Percentiles rank a stretch among this genome's conserved stretches.
Conservation (phyloP, 2,329 filamentous ascomycete genomes). For the Pseudopithomyces maydicus region DNA sequence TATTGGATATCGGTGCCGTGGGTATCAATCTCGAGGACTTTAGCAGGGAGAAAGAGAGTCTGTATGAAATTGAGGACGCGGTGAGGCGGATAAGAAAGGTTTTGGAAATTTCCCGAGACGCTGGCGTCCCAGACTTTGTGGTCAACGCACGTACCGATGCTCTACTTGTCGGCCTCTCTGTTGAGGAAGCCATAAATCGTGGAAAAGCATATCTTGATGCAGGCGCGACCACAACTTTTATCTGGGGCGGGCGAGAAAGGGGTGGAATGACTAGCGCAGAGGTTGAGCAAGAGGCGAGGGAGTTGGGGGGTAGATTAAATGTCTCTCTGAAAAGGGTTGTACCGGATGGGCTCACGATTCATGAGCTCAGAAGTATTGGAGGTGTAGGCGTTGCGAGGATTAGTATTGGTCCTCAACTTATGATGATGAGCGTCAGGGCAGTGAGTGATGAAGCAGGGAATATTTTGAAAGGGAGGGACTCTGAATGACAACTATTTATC, state of each 20-base stretch:
- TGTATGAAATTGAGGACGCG: constrained; percentile 54
- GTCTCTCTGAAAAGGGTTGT: constrained; percentile 25
- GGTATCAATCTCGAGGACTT: constrained; percentile 66
- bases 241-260: constrained; percentile 58
- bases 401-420: constrained; percentile 37
- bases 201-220: constrained; percentile 63
- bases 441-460: constrained; percentile 24
- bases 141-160: constrained; percentile 61
- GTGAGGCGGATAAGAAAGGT: constrained; percentile 53
- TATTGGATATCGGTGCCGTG: constrained; percentile 59
- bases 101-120: constrained; percentile 50
- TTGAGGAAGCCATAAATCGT: constrained; percentile 58
- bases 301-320: constrained; percentile 34
- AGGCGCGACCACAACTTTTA: constrained; percentile 65
- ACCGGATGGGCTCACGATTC: constrained; percentile 25
- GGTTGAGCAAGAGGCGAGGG: constrained; percentile 24
- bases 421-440: constrained; percentile 18
- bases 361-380: constrained; percentile 34
- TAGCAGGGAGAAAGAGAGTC: constrained; percentile 35
- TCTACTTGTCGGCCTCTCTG: constrained; percentile 47
- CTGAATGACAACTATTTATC: too few species aligned
- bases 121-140: constrained; percentile 56
- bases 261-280: constrained; percentile 39
- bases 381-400: constrained; percentile 30
- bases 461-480: constrained; percentile 21